Percentiles rank a stretch among this genome's conserved stretches.
These are phyloP conservation scores for Amborella trichopoda DNA, from an alignment of 164 flowering plant species.

Conservation along the genomic window DNA sequence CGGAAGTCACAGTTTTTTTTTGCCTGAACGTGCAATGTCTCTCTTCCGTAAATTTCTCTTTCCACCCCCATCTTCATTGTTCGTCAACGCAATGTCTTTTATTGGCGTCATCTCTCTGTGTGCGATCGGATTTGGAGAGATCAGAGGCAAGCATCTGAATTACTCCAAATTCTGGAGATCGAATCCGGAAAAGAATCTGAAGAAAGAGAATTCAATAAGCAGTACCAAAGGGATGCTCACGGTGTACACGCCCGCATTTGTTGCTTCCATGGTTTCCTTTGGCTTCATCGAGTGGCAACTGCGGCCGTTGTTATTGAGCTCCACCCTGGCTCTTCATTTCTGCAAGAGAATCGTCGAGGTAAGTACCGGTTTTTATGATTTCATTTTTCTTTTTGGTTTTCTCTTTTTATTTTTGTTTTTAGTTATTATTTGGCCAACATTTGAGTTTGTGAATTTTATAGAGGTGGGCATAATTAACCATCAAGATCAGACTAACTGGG, in stretches of 20 bases:
- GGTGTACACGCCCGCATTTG: slow-evolving; percentile 37
- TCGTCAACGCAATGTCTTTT: slow-evolving; percentile 24
- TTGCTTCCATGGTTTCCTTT: slow-evolving; percentile 24
- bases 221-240: slow-evolving; percentile 42
- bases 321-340: slow-evolving; percentile 50
- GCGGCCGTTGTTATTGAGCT: slow-evolving; percentile 25
- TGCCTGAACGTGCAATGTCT: neutral
- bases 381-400: neutral
- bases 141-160: slow-evolving; percentile 37
- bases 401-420: neutral
- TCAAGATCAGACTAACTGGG: neutral
- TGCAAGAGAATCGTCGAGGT: slow-evolving; percentile 61
- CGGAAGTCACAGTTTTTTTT: neutral
- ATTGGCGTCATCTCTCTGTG: slow-evolving; percentile 15
- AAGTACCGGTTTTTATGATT: neutral
- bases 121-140: slow-evolving; percentile 22
- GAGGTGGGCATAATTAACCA: neutral
- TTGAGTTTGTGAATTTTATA: neutral
- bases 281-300: slow-evolving; percentile 1
- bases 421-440: neutral
- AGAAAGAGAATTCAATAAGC: slow-evolving; percentile 8
- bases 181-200: neutral
- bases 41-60: slow-evolving; percentile 11
- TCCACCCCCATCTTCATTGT: slow-evolving; percentile 34
- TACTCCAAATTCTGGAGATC: slow-evolving; percentile 47